These are phyloP conservation scores for Melampsora americana DNA, from an alignment of 1,284 basidiomycete species.

Conservation along the genomic window DNA sequence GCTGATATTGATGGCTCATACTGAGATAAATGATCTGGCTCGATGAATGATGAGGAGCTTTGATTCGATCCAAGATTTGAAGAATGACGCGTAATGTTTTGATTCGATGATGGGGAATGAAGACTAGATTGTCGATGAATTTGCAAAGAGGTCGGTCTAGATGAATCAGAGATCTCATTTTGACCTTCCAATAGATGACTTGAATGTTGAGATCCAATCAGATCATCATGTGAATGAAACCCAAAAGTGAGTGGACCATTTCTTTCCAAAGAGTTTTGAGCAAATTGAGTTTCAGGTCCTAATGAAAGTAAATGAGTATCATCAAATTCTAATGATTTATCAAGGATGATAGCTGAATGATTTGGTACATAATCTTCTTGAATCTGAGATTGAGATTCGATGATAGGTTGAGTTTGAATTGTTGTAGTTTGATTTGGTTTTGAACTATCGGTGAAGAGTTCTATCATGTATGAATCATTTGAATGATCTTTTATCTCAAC, in stretches of 20 bases:
- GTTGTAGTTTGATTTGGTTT: neutral
- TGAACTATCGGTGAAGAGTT: neutral
- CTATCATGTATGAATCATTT: conserved; percentile 1
- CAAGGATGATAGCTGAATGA: neutral
- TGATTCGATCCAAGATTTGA: no score
- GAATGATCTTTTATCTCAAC: neutral
- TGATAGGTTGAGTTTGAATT: no score
- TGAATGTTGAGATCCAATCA: neutral
- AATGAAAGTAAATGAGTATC: neutral
- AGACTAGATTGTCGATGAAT: no score
- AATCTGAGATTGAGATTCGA: neutral
- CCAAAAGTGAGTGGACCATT: neutral
- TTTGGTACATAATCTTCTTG: neutral
- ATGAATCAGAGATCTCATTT: no score
- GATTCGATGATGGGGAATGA: no score
- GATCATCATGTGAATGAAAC: neutral
- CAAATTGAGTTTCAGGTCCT: neutral
- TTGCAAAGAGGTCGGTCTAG: no score
- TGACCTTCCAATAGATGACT: no score
- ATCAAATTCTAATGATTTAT: neutral
- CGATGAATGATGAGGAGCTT: no score
- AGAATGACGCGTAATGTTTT: no score
- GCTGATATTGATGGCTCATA: neutral
- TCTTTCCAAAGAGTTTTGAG: neutral
- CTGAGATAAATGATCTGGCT: no score